These are phyloP conservation scores for Pholiota microspora DNA, from an alignment of 768 basidiomycete genomes.

Conservation along the genomic window DNA sequence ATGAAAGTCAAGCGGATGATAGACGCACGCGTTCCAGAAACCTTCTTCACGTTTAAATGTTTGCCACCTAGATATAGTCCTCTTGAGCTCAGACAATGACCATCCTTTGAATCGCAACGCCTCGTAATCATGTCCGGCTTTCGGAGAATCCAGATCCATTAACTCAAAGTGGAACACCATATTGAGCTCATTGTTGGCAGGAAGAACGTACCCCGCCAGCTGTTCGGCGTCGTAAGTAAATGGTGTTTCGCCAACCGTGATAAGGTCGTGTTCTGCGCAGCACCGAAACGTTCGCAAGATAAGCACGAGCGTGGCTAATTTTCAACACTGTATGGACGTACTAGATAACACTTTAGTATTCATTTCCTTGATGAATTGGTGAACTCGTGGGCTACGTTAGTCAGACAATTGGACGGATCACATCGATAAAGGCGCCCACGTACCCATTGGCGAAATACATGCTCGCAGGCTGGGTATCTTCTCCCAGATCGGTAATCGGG, in stretches of 20 bases:
- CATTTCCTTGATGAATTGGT: slow-evolving; percentile 72
- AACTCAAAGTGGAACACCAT: slow-evolving; percentile 68
- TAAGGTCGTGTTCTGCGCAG: slow-evolving; percentile 49
- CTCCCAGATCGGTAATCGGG: slow-evolving; percentile 46
- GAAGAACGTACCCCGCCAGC: slow-evolving; percentile 56
- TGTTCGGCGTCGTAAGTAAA: slow-evolving; percentile 51
- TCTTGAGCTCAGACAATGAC: slow-evolving; percentile 52
- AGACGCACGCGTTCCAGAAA: slow-evolving; percentile 64
- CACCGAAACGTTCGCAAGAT: neutral
- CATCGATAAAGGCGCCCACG: no score
- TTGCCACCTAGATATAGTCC: slow-evolving; percentile 54
- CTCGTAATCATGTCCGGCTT: slow-evolving; percentile 28
- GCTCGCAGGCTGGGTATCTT: slow-evolving; percentile 53
- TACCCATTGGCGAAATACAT: slow-evolving; percentile 62
- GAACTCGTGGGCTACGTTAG: slow-evolving; percentile 54
- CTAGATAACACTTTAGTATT: slow-evolving; percentile 55
- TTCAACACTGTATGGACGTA: slow-evolving; percentile 27
- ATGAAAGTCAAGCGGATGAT: slow-evolving; percentile 1
- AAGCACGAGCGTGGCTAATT: neutral
- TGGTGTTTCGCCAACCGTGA: slow-evolving; percentile 66
- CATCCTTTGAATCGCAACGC: slow-evolving; percentile 46
- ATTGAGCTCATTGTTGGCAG: slow-evolving; percentile 57
- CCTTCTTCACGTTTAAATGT: slow-evolving; percentile 52
- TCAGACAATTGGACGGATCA: neutral
- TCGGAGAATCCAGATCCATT: slow-evolving; percentile 54